A percentile compares a stretch with the other conserved stretches of the same genome.
phyloP scores from a whole-genome alignment of 2,329 filamentous ascomycete genomes.

The Paraphoma chrysanthemicola region DNA sequence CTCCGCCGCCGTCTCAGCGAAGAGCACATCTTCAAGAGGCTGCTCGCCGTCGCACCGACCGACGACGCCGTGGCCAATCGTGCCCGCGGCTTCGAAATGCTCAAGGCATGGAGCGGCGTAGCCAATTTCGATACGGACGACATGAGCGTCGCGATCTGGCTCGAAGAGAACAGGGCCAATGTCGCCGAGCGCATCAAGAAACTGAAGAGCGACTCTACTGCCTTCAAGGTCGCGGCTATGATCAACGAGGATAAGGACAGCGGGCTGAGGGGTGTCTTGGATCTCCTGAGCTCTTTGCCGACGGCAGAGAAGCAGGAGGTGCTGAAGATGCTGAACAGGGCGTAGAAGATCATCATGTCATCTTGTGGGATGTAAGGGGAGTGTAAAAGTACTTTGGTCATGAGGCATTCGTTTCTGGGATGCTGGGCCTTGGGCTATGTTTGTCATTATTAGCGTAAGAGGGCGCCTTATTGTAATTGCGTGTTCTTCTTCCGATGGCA shows the following conservation, averaged over 20 bases:
- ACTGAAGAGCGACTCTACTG: conserved; percentile 77
- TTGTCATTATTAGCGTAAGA: not conserved
- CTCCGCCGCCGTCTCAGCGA: conserved; percentile 95
- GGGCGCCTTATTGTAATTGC: not conserved
- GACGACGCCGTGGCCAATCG: conserved; percentile 55
- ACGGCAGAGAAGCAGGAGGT: conserved; percentile 87
- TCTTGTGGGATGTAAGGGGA: not conserved
- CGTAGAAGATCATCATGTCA: conserved; percentile 28
- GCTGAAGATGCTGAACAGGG: conserved; percentile 62
- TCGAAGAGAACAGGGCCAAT: conserved; percentile 88
- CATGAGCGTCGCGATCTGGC: conserved; percentile 87
- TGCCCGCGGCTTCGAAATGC: conserved; percentile 72
- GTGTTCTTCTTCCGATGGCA: not conserved
- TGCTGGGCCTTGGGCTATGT: not conserved
- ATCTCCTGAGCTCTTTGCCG: conserved; percentile 85
- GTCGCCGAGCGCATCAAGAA: conserved; percentile 84
- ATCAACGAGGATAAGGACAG: conserved; percentile 71
- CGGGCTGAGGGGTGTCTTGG: conserved; percentile 83
- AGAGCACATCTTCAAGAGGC: conserved; percentile 94
- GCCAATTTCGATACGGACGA: conserved; percentile 80
- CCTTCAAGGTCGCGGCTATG: conserved; percentile 72
- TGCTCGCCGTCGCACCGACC: conserved; percentile 60
- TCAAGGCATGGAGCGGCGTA: conserved; percentile 84
- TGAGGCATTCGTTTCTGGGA: not conserved
- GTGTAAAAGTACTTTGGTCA: not conserved